phyloP scores from a whole-genome alignment of 768 basidiomycete genomes.

The Agrocybe chaxingu region DNA sequence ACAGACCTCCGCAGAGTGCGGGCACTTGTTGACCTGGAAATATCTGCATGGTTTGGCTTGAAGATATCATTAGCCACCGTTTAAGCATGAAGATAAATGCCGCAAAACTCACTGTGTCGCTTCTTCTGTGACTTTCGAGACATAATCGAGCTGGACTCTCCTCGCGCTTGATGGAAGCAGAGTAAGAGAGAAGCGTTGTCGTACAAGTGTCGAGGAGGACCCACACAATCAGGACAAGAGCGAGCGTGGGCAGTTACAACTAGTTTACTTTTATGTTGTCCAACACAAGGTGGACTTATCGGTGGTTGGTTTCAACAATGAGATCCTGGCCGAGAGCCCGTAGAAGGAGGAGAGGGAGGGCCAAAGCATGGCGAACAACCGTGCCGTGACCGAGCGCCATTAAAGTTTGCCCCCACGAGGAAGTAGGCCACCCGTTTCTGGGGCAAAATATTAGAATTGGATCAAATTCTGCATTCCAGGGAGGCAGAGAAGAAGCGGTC shows the following conservation, averaged over 20 bases:
- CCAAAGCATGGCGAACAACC: slow-evolving; percentile 24
- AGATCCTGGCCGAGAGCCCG: slow-evolving; percentile 25
- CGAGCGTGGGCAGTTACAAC: slow-evolving; percentile 2
- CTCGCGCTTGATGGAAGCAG: not conserved
- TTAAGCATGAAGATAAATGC: slow-evolving; percentile 7
- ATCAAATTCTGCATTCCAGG: slow-evolving; percentile 31
- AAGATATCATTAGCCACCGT: not conserved
- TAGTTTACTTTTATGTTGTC: slow-evolving; percentile 24
- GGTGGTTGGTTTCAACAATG: slow-evolving; percentile 24
- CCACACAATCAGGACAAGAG: slow-evolving; percentile 8
- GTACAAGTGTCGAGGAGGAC: slow-evolving; percentile 1
- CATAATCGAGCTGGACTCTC: slow-evolving; percentile 15
- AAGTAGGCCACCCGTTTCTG: slow-evolving; percentile 22
- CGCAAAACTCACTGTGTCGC: slow-evolving; percentile 31
- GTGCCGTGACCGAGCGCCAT: slow-evolving; percentile 19
- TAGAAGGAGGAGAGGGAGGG: slow-evolving; percentile 18
- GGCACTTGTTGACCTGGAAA: slow-evolving; percentile 40
- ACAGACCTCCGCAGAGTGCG: slow-evolving; percentile 41
- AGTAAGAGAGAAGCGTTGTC: not conserved
- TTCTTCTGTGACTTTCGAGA: slow-evolving; percentile 34
- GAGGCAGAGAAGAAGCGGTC: slow-evolving; percentile 18
- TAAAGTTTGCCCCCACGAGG: slow-evolving; percentile 37
- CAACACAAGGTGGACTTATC: slow-evolving; percentile 25
- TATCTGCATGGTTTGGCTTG: slow-evolving; percentile 50
- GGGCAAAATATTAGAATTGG: slow-evolving; percentile 23